phyloP scores from a whole-genome alignment of 2,329 filamentous ascomycete genomes.

The Xylariales sp. region DNA sequence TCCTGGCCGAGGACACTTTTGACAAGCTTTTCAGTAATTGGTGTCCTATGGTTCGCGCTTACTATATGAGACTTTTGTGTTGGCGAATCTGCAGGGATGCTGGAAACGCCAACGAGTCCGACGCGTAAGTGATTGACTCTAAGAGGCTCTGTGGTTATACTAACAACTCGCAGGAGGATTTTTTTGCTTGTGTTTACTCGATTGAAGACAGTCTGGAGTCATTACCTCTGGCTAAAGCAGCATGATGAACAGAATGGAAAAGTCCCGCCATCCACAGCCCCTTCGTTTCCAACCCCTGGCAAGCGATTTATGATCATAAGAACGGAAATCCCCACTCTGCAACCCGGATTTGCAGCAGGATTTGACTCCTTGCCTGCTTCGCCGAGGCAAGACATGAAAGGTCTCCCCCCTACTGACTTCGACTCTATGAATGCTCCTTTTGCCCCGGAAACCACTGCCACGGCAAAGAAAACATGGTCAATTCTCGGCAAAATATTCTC shows the following conservation, averaged over 20 bases:
- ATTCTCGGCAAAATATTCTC: conserved; percentile 73
- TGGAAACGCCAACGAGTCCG: conserved; percentile 71
- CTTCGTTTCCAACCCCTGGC: conserved; percentile 86
- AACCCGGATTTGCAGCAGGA: conserved; percentile 61
- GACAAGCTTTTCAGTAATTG: conserved; percentile 89
- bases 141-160: conserved; percentile 32
- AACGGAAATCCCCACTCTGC: conserved; percentile 70
- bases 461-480: conserved; percentile 70
- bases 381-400: conserved; percentile 44
- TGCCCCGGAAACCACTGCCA: conserved; percentile 10
- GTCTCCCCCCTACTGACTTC: conserved; percentile 45
- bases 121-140: conserved; percentile 67
- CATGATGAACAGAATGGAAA: conserved; percentile 67
- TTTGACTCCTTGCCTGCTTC: conserved; percentile 58
- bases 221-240: conserved; percentile 80
- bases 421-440: conserved; percentile 43
- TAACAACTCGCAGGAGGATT: conserved; percentile 67
- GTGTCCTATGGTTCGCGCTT: conserved; percentile 94
- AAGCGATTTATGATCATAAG: conserved; percentile 90
- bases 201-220: conserved; percentile 79
- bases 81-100: conserved; percentile 87
- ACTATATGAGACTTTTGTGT: conserved; percentile 90
- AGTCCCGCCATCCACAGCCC: conserved; percentile 76
- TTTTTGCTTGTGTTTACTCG: conserved; percentile 74
- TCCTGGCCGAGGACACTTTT: conserved; percentile 80